These are phyloP conservation scores for Euphrasia arctica DNA, from an alignment of 305 asterid species.

Conservation along the genomic window DNA sequence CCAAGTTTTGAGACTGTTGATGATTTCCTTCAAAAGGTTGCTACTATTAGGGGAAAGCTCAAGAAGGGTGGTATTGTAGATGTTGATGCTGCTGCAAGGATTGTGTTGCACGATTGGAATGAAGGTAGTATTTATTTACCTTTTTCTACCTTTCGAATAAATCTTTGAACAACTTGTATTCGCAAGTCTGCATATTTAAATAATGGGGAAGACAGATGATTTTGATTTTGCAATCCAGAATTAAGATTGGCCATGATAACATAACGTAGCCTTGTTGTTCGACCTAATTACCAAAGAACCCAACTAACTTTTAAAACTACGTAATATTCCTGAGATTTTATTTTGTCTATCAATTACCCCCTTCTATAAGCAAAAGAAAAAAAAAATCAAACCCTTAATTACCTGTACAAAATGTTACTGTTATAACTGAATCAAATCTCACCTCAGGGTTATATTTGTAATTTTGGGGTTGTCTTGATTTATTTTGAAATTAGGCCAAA, in stretches of 20 bases:
- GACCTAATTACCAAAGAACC: background rate
- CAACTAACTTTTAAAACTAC: background rate
- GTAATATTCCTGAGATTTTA: background rate
- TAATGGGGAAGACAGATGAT: background rate
- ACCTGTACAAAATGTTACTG: background rate
- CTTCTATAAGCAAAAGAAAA: too few relatives aligned
- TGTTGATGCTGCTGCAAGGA: slow-evolving; percentile 79
- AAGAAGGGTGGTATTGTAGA: slow-evolving; percentile 93
- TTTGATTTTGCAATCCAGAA: background rate
- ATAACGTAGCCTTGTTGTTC: background rate
- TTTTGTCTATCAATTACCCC: background rate
- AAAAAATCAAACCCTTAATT: background rate
- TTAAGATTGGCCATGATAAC: background rate
- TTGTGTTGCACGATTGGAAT: slow-evolving; percentile 92
- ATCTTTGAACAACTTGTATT: slow-evolving; percentile 6
- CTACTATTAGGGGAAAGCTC: slow-evolving; percentile 79
- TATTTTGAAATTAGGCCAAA: background rate
- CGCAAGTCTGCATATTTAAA: background rate
- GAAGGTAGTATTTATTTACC: slow-evolving; percentile 45
- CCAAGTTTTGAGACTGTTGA: slow-evolving; percentile 77
- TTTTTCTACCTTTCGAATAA: slow-evolving; percentile 19
- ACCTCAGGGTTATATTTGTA: background rate
- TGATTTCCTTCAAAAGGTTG: slow-evolving; percentile 88
- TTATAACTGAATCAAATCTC: background rate
- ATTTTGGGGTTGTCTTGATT: background rate